phyloP scores from a whole-genome alignment of 148 eudicot species.

The Gaultheria prostrata region DNA sequence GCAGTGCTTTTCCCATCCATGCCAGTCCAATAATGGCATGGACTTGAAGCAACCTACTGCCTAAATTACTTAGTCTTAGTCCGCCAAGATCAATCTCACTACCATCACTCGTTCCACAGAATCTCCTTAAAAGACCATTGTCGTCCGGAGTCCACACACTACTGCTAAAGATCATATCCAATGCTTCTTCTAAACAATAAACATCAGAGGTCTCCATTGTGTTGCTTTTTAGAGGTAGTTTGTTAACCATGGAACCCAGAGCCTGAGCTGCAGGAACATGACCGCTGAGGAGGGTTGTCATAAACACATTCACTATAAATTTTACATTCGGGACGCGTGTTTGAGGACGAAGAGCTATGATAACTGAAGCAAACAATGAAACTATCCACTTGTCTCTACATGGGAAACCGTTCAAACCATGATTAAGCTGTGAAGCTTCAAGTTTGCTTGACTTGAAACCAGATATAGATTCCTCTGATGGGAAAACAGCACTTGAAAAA shows the following conservation, averaged over 20 bases:
- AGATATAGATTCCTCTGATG: slow-evolving; percentile 25
- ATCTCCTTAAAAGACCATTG: slow-evolving; percentile 23
- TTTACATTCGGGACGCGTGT: slow-evolving; percentile 40
- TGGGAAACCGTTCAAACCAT: slow-evolving; percentile 29
- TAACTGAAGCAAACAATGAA: slow-evolving; percentile 73
- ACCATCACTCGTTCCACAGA: slow-evolving; percentile 23
- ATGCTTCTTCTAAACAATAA: slow-evolving; percentile 51
- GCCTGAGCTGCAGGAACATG: slow-evolving; percentile 89
- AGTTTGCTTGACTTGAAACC: slow-evolving; percentile 24
- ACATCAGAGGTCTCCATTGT: slow-evolving; percentile 28
- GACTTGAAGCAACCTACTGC: slow-evolving; percentile 27
- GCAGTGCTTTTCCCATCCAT: slow-evolving; percentile 93
- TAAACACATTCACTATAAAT: slow-evolving; percentile 42
- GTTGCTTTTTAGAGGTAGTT: slow-evolving; percentile 45
- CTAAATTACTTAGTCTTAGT: slow-evolving; percentile 20
- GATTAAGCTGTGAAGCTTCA: slow-evolving; percentile 33
- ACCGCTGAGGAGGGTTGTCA: slow-evolving; percentile 48
- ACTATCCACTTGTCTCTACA: slow-evolving; percentile 60
- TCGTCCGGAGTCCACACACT: slow-evolving; percentile 29
- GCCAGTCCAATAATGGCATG: slow-evolving; percentile 58
- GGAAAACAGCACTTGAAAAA: slow-evolving; percentile 35
- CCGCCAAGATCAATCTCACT: slow-evolving; percentile 23
- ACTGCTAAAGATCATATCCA: slow-evolving; percentile 48
- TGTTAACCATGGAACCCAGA: slow-evolving; percentile 84
- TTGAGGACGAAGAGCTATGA: slow-evolving; percentile 74